Base-by-base conservation (phyloP, 768 basidiomycete genomes). In the Panaeolus cyanescens region DNA sequence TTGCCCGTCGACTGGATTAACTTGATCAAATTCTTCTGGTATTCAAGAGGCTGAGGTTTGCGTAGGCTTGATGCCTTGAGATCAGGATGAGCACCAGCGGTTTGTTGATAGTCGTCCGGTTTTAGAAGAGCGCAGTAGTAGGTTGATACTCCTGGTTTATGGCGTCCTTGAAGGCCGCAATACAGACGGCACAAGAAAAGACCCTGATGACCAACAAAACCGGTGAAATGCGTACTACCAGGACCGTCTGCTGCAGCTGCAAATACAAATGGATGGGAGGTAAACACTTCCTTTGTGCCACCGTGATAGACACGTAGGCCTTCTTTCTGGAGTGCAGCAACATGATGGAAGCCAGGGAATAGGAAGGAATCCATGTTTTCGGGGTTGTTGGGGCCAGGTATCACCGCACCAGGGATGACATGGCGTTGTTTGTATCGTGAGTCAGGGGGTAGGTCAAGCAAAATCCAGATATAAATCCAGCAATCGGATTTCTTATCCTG, bases 391-490 rank as follows among this genome's bases (percentile, higher is more conserved):
- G 70, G 69, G 0, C 74, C 74, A 15, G 73, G 71, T 37, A 73
- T 67, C 40, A 75, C 59, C 6, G 63, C 64, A 2, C 67, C 71
- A 12, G 70, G 71, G 5, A 74, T 20, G 10, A 73, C 60, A 59
- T 66, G 57, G 13, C 60, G 42, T 32, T 70, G 69, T 34, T 72
- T 72, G 58, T 71, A 76, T 0, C 68, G 65, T 0, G 42, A 13
- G 8, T 69, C 59, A 0, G 74, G 75, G 7, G 58, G 32, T 9
- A 68, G 66, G 56, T 79, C 68, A 4, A 69, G 39, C 9, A 82
- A 63, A 5, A 80, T 59, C 79, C 80, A 82, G 7, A 82, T 75
- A 28, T 59, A 71, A 3, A 82, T 78, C 80, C 78, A 80, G 20
- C 69, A 73, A 54, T 81, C 78, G 0, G 80, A 83, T 31, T 67